These are phyloP conservation scores for Yamadazyma friedrichii DNA, from an alignment of 1,139 yeast genomes.

Conservation along the genomic window DNA sequence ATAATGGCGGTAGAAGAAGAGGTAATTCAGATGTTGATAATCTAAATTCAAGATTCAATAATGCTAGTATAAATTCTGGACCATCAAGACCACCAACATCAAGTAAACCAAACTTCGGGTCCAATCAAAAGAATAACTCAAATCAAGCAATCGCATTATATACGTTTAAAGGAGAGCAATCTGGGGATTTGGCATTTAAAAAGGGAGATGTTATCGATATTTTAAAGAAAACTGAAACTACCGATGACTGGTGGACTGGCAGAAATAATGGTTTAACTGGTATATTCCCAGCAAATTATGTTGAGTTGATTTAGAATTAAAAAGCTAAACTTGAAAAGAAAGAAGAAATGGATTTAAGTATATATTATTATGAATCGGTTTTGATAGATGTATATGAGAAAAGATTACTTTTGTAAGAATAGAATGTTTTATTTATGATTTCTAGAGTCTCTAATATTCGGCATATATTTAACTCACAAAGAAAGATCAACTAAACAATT, in stretches of 20 bases:
- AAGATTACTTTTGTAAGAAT: constrained; percentile 1
- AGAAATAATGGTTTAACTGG: constrained; percentile 80
- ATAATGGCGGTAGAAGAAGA: constrained; percentile 40
- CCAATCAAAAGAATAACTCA: constrained; percentile 42
- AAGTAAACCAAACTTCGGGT: constrained; percentile 56
- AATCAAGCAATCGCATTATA: constrained; percentile 88
- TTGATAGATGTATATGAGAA: not conserved
- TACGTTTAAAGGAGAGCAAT: constrained; percentile 86
- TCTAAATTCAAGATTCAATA: constrained; percentile 31
- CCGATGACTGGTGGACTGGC: constrained; percentile 99
- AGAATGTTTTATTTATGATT: not conserved
- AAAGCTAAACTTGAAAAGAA: too few species aligned
- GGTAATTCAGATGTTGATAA: constrained; percentile 35
- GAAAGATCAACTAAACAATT: not conserved
- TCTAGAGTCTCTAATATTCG: too few species aligned
- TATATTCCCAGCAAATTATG: constrained; percentile 96
- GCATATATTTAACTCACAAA: too few species aligned
- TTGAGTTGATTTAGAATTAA: constrained; percentile 60
- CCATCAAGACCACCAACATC: constrained; percentile 40
- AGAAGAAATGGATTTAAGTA: not conserved
- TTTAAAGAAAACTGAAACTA: constrained; percentile 77
- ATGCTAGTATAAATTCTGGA: constrained; percentile 23
- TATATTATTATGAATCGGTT: not conserved
- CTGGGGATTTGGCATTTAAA: constrained; percentile 85
- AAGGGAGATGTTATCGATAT: constrained; percentile 96